These are phyloP conservation scores for Stipa capillata DNA, from an alignment of 176 grass and related monocot species.

Conservation along the genomic window DNA sequence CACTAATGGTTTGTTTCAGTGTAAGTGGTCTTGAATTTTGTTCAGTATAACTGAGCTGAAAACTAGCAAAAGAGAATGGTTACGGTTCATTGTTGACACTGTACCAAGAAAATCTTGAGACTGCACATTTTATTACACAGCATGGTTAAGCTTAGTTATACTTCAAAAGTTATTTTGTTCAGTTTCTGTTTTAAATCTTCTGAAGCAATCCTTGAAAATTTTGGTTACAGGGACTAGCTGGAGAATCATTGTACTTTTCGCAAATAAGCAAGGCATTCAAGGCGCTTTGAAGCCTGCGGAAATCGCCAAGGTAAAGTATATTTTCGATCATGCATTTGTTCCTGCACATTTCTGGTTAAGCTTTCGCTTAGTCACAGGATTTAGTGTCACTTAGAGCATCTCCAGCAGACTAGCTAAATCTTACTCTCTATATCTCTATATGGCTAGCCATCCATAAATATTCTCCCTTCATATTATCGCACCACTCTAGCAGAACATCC, in stretches of 20 bases:
- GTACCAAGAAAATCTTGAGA: background rate
- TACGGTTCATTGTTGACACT: background rate
- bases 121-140: background rate
- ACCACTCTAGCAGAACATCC: no score
- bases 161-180: background rate
- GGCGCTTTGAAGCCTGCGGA: conserved; percentile 22
- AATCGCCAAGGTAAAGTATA: background rate
- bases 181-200: background rate
- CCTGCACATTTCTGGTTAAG: background rate
- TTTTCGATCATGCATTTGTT: background rate
- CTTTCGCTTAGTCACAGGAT: background rate
- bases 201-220: background rate
- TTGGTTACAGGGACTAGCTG: conserved; percentile 44
- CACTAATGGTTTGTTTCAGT: background rate
- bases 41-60: background rate
- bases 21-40: background rate
- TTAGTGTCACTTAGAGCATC: no score
- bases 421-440: no score
- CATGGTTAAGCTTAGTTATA: background rate
- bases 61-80: background rate
- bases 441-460: no score
- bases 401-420: no score
- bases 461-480: no score
- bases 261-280: conserved; percentile 74
- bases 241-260: conserved; percentile 50